phyloP scores from a whole-genome alignment of 169 alveolate species.

The Babesia gibsoni region DNA sequence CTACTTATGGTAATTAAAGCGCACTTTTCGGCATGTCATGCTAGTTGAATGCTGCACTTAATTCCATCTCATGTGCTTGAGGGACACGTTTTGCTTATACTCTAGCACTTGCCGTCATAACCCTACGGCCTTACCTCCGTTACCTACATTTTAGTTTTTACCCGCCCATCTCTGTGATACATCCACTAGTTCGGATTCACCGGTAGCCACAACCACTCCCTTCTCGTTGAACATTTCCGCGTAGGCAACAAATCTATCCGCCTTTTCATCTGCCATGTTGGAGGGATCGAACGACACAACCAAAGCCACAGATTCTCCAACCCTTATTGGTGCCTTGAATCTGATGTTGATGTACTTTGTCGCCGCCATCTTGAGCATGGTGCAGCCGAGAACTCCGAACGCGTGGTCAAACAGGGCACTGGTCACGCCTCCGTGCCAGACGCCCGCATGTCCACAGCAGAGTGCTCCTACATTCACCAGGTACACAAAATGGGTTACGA shows the following conservation, averaged over 20 bases:
- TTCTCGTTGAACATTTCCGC: constrained; percentile 38
- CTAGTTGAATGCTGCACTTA: no score
- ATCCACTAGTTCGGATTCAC: constrained; percentile 62
- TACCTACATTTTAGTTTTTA: background rate
- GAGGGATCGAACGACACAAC: constrained; percentile 53
- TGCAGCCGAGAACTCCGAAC: constrained; percentile 56
- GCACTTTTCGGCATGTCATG: no score
- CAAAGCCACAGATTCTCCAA: constrained; percentile 50
- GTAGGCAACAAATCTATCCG: constrained; percentile 44
- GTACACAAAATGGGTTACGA: constrained; percentile 24
- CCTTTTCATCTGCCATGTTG: background rate
- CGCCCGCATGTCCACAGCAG: constrained; percentile 65
- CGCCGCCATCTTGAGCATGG: constrained; percentile 47
- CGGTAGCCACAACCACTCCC: constrained; percentile 61
- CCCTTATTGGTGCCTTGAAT: constrained; percentile 56
- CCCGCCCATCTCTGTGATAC: constrained; percentile 50
- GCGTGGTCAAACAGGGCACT: constrained; percentile 65
- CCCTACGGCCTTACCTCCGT: no score
- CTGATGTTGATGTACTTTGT: constrained; percentile 60
- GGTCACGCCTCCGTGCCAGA: constrained; percentile 68
- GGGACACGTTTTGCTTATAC: no score
- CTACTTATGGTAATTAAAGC: no score
- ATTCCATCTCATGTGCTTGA: no score
- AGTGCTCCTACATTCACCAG: constrained; percentile 56
- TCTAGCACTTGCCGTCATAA: no score